Conservation (phyloP, 2,329 filamentous ascomycete genomes). For the Sporothrix pseudoabietina region DNA sequence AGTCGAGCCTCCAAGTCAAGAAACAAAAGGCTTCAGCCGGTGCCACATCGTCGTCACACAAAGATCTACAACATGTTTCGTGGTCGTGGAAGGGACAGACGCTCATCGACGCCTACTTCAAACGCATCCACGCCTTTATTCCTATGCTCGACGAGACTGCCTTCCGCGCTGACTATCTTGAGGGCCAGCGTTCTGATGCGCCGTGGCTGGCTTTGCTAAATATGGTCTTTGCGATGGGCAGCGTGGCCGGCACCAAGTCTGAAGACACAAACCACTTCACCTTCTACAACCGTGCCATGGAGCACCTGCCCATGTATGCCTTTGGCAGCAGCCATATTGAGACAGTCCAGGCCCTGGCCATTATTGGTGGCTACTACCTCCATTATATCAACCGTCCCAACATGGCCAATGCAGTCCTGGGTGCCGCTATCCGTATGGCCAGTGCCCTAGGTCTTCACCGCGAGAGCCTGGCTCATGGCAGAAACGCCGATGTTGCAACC, state of each 20-base stretch:
- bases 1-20: constrained; percentile 42
- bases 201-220: constrained; percentile 74
- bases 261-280: constrained; percentile 68
- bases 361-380: constrained; percentile 75
- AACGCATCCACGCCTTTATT: constrained; percentile 69
- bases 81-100: constrained; percentile 68
- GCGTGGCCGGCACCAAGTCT: constrained; percentile 65
- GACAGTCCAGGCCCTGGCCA: constrained; percentile 68
- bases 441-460: constrained; percentile 71
- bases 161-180: constrained; percentile 67
- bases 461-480: constrained; percentile 53
- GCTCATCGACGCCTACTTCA: constrained; percentile 75
- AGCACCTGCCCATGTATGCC: constrained; percentile 66
- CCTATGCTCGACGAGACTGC: constrained; percentile 73
- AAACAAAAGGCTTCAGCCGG: not conserved
- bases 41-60: constrained; percentile 31
- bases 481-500: constrained; percentile 52
- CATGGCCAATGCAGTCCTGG: constrained; percentile 72
- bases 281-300: constrained; percentile 69
- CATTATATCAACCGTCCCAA: constrained; percentile 78
- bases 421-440: constrained; percentile 73
- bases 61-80: constrained; percentile 51
- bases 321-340: constrained; percentile 73
- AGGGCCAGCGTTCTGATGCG: constrained; percentile 64
- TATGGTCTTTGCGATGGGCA: constrained; percentile 75